phyloP scores from a whole-genome alignment of 129 eudicot genomes.

The Ambrosia artemisiifolia region DNA sequence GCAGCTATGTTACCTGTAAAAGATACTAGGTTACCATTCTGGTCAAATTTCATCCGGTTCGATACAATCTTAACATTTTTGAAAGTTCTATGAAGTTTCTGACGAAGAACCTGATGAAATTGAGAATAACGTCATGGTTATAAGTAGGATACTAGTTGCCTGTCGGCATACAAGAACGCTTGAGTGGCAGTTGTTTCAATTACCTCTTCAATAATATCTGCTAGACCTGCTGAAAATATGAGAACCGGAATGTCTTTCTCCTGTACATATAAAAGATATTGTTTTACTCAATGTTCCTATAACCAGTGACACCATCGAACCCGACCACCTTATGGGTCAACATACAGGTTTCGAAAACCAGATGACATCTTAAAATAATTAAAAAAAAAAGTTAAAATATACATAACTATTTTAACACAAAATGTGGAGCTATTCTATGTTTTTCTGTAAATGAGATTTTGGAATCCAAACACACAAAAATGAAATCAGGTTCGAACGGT shows the following conservation, averaged over 20 bases:
- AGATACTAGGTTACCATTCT: slow-evolving; percentile 62
- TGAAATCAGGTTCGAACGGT: no score
- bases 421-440: no score
- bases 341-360: no score
- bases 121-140: background rate
- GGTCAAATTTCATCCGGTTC: slow-evolving; percentile 78
- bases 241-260: slow-evolving; percentile 75
- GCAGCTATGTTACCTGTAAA: slow-evolving; percentile 58
- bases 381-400: no score
- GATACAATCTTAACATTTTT: slow-evolving; percentile 76
- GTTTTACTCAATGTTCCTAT: no score
- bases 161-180: slow-evolving; percentile 11
- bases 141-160: slow-evolving; percentile 1
- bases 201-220: slow-evolving; percentile 93
- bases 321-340: no score
- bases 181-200: slow-evolving; percentile 10
- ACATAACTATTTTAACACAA: no score
- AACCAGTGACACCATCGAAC: no score
- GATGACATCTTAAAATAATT: no score
- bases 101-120: slow-evolving; percentile 68
- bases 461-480: no score
- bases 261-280: slow-evolving; percentile 34
- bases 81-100: slow-evolving; percentile 73
- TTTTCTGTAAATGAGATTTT: no score
- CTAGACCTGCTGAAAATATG: slow-evolving; percentile 93